Conservation (phyloP, 257 asterid genomes). For the Capsicum rhomboideum region DNA sequence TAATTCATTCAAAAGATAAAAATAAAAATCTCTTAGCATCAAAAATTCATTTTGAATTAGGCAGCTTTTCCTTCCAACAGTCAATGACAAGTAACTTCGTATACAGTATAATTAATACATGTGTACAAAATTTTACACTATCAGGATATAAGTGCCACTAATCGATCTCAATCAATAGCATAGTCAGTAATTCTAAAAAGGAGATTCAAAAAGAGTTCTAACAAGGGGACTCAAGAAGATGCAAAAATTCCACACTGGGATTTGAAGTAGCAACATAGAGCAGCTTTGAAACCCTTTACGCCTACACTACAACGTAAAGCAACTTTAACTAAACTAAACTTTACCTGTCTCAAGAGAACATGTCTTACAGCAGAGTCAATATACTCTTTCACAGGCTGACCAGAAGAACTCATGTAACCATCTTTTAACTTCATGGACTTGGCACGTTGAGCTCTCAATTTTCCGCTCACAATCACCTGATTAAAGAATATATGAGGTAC, state of each 20-base stretch:
- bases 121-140: too few species aligned
- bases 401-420: conserved; percentile 64
- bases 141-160: too few species aligned
- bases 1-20: conserved; percentile 10
- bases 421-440: conserved; percentile 63
- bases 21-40: neutral
- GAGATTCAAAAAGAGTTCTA: too few species aligned
- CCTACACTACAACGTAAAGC: too few species aligned
- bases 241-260: too few species aligned
- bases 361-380: conserved; percentile 63
- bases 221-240: too few species aligned
- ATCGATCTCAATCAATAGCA: too few species aligned
- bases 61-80: neutral
- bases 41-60: neutral
- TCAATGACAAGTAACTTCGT: too few species aligned
- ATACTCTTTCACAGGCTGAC: conserved; percentile 60
- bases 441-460: conserved; percentile 59
- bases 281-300: too few species aligned
- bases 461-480: conserved; percentile 64
- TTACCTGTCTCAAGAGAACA: conserved; percentile 52
- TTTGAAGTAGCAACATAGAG: too few species aligned
- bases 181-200: too few species aligned
- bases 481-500: neutral
- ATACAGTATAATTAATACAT: too few species aligned
- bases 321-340: neutral